Evolutionary conservation across 495 filamentous ascomycete genomes (phyloP), one percentile per base, ranked within the genome.

Genomic region (Tuber indicum): DNA sequence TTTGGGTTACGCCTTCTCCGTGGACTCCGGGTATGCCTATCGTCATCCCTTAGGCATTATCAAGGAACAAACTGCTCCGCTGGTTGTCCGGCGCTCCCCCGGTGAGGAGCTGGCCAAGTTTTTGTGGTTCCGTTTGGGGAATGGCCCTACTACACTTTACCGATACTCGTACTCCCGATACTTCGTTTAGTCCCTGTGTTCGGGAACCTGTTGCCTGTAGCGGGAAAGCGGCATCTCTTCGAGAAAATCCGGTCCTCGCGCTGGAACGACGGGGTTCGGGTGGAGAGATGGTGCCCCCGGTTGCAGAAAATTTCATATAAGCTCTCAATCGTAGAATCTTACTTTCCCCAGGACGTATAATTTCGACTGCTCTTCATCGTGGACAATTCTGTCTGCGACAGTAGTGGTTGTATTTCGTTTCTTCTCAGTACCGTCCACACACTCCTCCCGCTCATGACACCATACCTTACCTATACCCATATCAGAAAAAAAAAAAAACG

Each of bases 371-470:
- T 70, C 69, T 32, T 49, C 36, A 41, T 43, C 44, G 58, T 3
- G 43, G 75, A 49, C 52, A 76, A 73, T 70, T 74, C 77, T 21
- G 73, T 70, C 77, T 69, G 12, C 49, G 26, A 58, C 12, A 39
- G 72, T 75, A 52, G 70, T 71, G 42, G 46, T 39, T 72, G 71
- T 72, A 52, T 47, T 66, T 21, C 70, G 21, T 70, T 72, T 49
- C 45, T 32, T 26, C 49, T n/a, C 21, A 58, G 23, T 9, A 23
- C 47, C 23, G 19, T 10, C 45, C 26, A 47, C 39, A 32, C 46
- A 71, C 70, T 70, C 75, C 75, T 73, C 42, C 75, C 62, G 77
- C 71, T 78, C 75, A 78, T 46, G 42, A 71, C 69, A 70, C 71
- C 46, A 69, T 72, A 71, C 69, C 43, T 41, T 36, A 45, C 73